Conservation (phyloP, 2,329 filamentous ascomycete species). For the Xylaria polymorpha region DNA sequence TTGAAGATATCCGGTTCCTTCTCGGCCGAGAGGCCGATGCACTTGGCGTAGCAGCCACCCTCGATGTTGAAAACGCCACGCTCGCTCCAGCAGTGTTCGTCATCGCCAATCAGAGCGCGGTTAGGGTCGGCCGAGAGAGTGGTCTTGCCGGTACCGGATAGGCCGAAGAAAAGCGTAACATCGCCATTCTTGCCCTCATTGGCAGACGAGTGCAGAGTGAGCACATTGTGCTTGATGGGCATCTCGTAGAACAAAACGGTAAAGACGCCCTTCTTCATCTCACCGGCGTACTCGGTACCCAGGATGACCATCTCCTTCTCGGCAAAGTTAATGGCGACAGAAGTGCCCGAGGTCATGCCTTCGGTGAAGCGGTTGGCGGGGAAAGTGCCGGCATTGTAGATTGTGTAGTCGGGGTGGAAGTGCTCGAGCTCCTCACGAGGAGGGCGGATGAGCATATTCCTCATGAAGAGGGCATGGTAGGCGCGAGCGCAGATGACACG, state of each 20-base stretch:
- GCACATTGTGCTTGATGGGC: slow-evolving; percentile 99
- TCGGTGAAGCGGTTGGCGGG: slow-evolving; percentile 97
- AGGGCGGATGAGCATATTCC: slow-evolving; percentile 99
- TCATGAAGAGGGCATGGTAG: slow-evolving; percentile 99
- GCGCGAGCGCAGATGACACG: slow-evolving; percentile 98
- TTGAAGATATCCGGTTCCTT: slow-evolving; percentile 99
- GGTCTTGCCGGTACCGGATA: slow-evolving; percentile 98
- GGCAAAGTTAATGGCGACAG: slow-evolving; percentile 97
- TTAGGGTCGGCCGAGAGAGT: slow-evolving; percentile 97
- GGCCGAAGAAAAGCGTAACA: slow-evolving; percentile 98
- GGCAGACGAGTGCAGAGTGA: slow-evolving; percentile 97
- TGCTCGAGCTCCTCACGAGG: slow-evolving; percentile 89
- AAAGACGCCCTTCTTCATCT: slow-evolving; percentile 99
- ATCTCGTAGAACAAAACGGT: slow-evolving; percentile 99
- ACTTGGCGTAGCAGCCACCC: slow-evolving; percentile 99
- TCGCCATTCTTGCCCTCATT: slow-evolving; percentile 96
- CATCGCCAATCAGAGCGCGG: slow-evolving; percentile 94
- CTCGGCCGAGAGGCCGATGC: slow-evolving; percentile 94
- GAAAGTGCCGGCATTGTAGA: slow-evolving; percentile 99
- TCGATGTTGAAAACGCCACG: slow-evolving; percentile 99
- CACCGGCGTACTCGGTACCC: slow-evolving; percentile 96
- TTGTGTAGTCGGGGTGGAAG: slow-evolving; percentile 99
- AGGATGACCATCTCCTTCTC: slow-evolving; percentile 99
- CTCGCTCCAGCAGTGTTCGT: slow-evolving; percentile 99
- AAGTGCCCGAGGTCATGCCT: slow-evolving; percentile 98